Conservation (phyloP, 768 basidiomycete genomes). For the Floccularia luteovirens region DNA sequence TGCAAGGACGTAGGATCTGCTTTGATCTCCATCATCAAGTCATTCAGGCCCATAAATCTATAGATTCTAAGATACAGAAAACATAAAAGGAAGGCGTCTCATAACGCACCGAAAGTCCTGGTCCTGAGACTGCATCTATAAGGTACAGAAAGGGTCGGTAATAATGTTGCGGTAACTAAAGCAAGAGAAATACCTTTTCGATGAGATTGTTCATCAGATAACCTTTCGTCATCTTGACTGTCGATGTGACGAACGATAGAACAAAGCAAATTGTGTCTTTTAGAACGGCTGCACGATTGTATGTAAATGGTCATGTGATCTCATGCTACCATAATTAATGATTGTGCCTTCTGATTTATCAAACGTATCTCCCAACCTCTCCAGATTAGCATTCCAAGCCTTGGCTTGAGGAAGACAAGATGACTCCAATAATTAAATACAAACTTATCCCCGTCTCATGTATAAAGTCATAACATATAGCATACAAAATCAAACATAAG, state of each 20-base stretch:
- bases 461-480: too few relatives aligned
- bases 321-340: too few relatives aligned
- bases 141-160: constrained; percentile 3
- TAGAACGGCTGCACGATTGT: too few relatives aligned
- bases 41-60: constrained; percentile 96
- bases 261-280: background rate
- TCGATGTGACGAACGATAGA: background rate
- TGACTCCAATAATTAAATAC: too few relatives aligned
- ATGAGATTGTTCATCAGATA: constrained; percentile 81
- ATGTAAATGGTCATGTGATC: too few relatives aligned
- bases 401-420: too few relatives aligned
- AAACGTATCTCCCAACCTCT: too few relatives aligned
- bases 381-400: too few relatives aligned
- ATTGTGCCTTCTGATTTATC: too few relatives aligned
- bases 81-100: constrained; percentile 14
- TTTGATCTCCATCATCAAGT: constrained; percentile 85
- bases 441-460: too few relatives aligned
- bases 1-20: constrained; percentile 68
- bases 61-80: constrained; percentile 9
- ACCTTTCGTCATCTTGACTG: constrained; percentile 67
- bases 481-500: too few relatives aligned
- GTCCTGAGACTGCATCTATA: constrained; percentile 84
- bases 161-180: background rate
- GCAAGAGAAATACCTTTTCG: constrained; percentile 50
- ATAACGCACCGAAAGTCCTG: constrained; percentile 74